Evolutionary conservation across 2,329 filamentous ascomycete genomes (phyloP), one percentile per base, ranked within the genome.

Genomic region (Paracamarosporium sp.): DNA sequence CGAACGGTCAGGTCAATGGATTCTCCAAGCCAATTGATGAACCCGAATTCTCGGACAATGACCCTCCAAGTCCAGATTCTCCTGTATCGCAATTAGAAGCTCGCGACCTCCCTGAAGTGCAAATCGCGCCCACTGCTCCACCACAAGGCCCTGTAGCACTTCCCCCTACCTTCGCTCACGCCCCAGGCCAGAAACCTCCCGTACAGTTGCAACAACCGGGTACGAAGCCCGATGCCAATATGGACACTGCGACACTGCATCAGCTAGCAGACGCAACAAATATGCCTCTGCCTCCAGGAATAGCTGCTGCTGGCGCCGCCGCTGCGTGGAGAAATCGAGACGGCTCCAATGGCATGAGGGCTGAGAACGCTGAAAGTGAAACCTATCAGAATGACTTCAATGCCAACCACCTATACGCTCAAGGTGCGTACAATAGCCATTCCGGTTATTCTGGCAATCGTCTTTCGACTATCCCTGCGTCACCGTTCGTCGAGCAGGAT

Each of bases 81-180:
- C 11, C 36, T 24, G 36, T n/a, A 3, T 50, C 46, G 31, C 31
- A 36, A 25, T 66, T 66, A 24, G 71, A 74, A 22, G 58, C 68
- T 6, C 62, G 61, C 7, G 61, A 70, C 45, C 56, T 76, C 7
- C 75, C 75, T 25, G 63, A 75, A 35, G 57, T 77, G 20, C 73
- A 71, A 38, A 59, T 76, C n/a, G 76, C 74, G 44, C 61, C 73
- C 13, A 68, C 71, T 25, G 71, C 72, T 27, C 75, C 74, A 11
- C 77, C 90, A 5, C 91, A 91, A 1, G 89, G 91, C 64, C 91
- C 91, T 7, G 92, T 97, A 20, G 86, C 86, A 5, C 81, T 83
- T 5, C 93, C 94, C 1, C 94, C 94, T 3, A 87, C 87, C 11
- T 94, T 97, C 73, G 85, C 87, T 46, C 92, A 97, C 75, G 83